Percentiles rank a stretch among this genome's conserved stretches.
Conservation (phyloP, 257 asterid genomes). For the Voacanga thouarsii region DNA sequence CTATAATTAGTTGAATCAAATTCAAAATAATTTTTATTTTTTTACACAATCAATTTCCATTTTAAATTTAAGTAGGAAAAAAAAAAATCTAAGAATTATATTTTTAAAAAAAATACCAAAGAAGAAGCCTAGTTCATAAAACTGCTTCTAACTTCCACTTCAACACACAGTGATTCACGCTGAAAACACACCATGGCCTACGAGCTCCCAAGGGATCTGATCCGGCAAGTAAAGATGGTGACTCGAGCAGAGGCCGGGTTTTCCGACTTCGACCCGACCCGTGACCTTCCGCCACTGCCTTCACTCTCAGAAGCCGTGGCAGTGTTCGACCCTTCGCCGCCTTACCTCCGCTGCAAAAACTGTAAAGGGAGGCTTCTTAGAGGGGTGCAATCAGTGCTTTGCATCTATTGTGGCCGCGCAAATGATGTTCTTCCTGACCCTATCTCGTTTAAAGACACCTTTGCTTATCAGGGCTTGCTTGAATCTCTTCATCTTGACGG, state of each 20-base stretch:
- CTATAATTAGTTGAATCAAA: too few relatives aligned
- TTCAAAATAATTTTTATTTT: too few relatives aligned
- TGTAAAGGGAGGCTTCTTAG: conserved; percentile 77
- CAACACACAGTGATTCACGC: neutral
- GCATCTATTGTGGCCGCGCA: conserved; percentile 66
- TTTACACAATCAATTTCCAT: too few relatives aligned
- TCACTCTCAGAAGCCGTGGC: conserved; percentile 66
- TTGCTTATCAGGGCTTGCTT: conserved; percentile 70
- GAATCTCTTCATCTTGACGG: conserved; percentile 77
- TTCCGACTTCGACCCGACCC: conserved; percentile 62
- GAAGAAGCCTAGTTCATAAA: neutral
- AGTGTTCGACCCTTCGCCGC: conserved; percentile 51
- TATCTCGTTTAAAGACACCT: conserved; percentile 53
- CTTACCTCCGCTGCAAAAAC: conserved; percentile 61
- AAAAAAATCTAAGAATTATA: too few relatives aligned
- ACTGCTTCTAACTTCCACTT: neutral
- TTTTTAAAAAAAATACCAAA: too few relatives aligned
- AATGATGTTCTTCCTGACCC: conserved; percentile 52
- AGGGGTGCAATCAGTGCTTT: conserved; percentile 62
- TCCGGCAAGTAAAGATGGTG: conserved; percentile 59
- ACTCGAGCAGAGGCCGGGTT: conserved; percentile 68
- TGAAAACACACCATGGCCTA: conserved; percentile 35
- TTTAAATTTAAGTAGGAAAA: too few relatives aligned
- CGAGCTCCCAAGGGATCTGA: conserved; percentile 55
- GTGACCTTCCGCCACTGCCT: conserved; percentile 51